A percentile compares a stretch with the other conserved stretches of the same genome.
Evolutionary conservation across 768 basidiomycete species (phyloP).

Genomic region (Royoungia palumana): DNA sequence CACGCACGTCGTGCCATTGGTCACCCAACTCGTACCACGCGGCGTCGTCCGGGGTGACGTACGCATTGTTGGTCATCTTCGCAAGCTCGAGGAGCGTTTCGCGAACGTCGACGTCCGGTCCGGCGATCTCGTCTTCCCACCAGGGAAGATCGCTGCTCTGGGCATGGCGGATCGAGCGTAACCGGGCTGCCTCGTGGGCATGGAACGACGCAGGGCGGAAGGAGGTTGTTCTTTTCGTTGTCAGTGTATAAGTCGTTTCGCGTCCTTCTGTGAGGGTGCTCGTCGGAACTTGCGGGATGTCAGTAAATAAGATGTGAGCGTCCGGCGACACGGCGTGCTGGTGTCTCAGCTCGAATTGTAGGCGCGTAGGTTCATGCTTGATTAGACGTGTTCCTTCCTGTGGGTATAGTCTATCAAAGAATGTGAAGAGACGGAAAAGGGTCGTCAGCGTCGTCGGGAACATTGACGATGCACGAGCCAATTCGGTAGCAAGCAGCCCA

Average conservation of each 20-base stretch:
- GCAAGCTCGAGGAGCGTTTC: conserved; percentile 78
- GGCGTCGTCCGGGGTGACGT: conserved; percentile 56
- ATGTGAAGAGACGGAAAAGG: conserved; percentile 41
- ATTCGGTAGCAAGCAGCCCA: background rate
- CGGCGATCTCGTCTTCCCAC: conserved; percentile 70
- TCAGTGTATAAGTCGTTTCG: conserved; percentile 35
- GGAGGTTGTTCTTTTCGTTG: conserved; percentile 35
- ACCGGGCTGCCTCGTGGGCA: conserved; percentile 41
- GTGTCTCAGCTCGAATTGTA: conserved; percentile 57
- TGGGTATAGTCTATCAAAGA: conserved; percentile 13
- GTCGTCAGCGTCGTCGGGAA: conserved; percentile 45
- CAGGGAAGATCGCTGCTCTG: conserved; percentile 53
- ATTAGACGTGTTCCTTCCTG: background rate
- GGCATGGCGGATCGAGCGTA: conserved; percentile 43
- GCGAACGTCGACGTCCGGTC: conserved; percentile 74
- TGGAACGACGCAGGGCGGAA: conserved; percentile 49
- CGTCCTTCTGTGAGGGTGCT: conserved; percentile 7
- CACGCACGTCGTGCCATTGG: conserved; percentile 56
- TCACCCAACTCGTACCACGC: conserved; percentile 77
- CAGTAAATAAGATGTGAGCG: conserved; percentile 54
- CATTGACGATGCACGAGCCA: conserved; percentile 19
- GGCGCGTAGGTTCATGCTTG: conserved; percentile 19
- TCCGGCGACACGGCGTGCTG: conserved; percentile 51
- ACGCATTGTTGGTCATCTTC: conserved; percentile 96
- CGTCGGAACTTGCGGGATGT: conserved; percentile 31